These are phyloP conservation scores for Neoconidiobolus thromboides DNA, from an alignment of 371 early-diverging fungal species.

Conservation along the genomic window DNA sequence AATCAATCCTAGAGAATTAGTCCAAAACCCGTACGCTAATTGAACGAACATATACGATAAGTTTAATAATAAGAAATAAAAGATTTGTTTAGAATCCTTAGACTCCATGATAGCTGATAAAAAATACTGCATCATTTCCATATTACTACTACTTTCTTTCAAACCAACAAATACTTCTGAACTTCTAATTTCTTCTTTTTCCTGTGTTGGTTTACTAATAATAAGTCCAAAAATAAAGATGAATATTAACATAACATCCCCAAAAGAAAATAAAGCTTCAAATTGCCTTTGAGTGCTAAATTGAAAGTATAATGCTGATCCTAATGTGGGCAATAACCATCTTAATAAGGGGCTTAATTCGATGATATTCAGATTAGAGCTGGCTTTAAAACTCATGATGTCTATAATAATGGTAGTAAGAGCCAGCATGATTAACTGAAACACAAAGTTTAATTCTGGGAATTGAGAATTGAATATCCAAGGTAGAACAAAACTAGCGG, in stretches of 20 bases:
- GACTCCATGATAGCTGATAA: slow-evolving; percentile 34
- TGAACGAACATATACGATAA: slow-evolving; percentile 87
- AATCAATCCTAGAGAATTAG: slow-evolving; percentile 80
- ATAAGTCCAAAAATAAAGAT: neutral
- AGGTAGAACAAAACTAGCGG: neutral
- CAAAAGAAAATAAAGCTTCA: neutral
- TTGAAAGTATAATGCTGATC: neutral
- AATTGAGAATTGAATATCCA: too few relatives aligned
- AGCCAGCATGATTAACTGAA: neutral
- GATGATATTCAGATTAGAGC: neutral
- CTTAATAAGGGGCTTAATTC: neutral
- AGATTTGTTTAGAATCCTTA: slow-evolving; percentile 70
- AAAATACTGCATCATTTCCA: slow-evolving; percentile 4
- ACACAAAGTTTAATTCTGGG: neutral
- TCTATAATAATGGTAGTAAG: neutral
- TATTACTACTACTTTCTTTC: too few relatives aligned
- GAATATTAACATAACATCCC: neutral
- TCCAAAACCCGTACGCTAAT: slow-evolving; percentile 73
- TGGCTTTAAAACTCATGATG: neutral
- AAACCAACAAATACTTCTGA: neutral
- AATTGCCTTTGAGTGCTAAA: neutral
- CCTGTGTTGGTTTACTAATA: neutral
- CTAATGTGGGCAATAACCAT: neutral
- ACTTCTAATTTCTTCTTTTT: neutral
- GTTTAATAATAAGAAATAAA: slow-evolving; percentile 78